phyloP scores from a whole-genome alignment of 2,329 filamentous ascomycete genomes.

The Pseudopyrenochaeta lycopersici region DNA sequence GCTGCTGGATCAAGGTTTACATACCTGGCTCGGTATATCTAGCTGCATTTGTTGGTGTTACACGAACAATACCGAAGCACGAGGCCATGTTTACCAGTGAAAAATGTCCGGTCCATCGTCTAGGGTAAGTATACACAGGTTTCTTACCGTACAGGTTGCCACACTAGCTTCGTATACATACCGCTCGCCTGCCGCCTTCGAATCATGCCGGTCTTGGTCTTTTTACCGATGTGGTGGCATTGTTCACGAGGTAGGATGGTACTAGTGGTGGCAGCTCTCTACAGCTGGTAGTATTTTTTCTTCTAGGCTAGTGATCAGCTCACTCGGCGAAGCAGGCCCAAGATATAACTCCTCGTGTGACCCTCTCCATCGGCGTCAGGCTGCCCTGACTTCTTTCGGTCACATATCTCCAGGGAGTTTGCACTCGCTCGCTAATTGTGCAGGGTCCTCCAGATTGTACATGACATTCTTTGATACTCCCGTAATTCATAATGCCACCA shows the following conservation, averaged over 20 bases:
- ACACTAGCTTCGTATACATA: constrained; percentile 14
- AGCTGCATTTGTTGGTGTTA: constrained; percentile 22
- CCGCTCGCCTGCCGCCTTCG: constrained; percentile 20
- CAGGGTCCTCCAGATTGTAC: constrained; percentile 4
- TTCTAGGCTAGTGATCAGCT: constrained; percentile 18
- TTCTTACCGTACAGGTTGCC: constrained; percentile 8
- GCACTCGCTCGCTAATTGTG: constrained; percentile 7
- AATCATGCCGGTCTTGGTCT: constrained; percentile 26
- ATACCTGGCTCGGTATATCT: constrained; percentile 18
- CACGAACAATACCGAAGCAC: constrained; percentile 11
- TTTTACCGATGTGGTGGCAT: constrained; percentile 15
- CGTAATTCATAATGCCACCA: constrained; percentile 15
- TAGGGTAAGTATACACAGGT: constrained; percentile 19
- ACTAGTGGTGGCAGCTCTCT: constrained; percentile 29
- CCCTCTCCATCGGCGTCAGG: constrained; percentile 12
- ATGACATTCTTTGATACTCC: constrained; percentile 12
- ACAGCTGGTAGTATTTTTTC: constrained; percentile 20
- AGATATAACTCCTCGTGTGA: constrained; percentile 28
- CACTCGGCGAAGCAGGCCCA: constrained; percentile 15
- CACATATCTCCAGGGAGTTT: constrained; percentile 2
- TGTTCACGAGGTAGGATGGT: constrained; percentile 21
- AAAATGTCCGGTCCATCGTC: constrained; percentile 11
- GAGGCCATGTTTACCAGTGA: constrained; percentile 9
- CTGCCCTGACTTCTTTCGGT: constrained; percentile 12
- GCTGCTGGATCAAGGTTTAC: constrained; percentile 13